Evolutionary conservation across 2,329 filamentous ascomycete species (phyloP).

Genomic region (Hymenotorrendiella dingleyae): DNA sequence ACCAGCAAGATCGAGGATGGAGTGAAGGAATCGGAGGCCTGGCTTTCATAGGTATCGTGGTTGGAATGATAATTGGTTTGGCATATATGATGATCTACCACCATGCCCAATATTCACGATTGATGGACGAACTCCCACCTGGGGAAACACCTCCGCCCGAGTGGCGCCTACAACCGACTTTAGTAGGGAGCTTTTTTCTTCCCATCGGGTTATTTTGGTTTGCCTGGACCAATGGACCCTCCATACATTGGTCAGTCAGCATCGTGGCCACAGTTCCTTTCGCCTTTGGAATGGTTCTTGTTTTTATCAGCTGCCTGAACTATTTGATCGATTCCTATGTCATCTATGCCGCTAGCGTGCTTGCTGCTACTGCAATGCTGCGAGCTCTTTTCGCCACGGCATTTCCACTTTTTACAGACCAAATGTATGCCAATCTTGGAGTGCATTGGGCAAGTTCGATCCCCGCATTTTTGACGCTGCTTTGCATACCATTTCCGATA

Average conservation of each 20-base stretch:
- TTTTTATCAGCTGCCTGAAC: constrained; percentile 44
- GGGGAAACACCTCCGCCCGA: constrained; percentile 69
- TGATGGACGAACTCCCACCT: constrained; percentile 11
- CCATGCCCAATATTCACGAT: constrained; percentile 37
- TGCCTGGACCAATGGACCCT: constrained; percentile 1
- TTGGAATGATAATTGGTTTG: constrained; percentile 30
- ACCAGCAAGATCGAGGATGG: constrained; percentile 53
- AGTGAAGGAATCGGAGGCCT: constrained; percentile 50
- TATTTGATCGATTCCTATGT: constrained; percentile 52
- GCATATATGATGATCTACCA: constrained; percentile 21
- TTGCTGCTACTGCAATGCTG: constrained; percentile 67
- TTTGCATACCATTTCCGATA: too few relatives aligned
- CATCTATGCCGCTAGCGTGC: constrained; percentile 69
- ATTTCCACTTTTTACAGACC: constrained; percentile 66
- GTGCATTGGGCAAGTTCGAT: constrained; percentile 75
- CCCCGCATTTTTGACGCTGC: too few relatives aligned
- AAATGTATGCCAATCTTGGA: constrained; percentile 47
- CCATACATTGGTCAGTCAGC: constrained; percentile 47
- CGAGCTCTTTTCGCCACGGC: constrained; percentile 64
- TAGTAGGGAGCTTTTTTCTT: constrained; percentile 48
- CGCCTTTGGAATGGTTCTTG: constrained; percentile 45
- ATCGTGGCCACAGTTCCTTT: constrained; percentile 35
- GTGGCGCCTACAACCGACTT: constrained; percentile 71
- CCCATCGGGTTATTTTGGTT: constrained; percentile 56
- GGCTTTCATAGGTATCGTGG: constrained; percentile 45